Base-by-base conservation (phyloP, 306 rosid species). In the Prinsepia uniflora region DNA sequence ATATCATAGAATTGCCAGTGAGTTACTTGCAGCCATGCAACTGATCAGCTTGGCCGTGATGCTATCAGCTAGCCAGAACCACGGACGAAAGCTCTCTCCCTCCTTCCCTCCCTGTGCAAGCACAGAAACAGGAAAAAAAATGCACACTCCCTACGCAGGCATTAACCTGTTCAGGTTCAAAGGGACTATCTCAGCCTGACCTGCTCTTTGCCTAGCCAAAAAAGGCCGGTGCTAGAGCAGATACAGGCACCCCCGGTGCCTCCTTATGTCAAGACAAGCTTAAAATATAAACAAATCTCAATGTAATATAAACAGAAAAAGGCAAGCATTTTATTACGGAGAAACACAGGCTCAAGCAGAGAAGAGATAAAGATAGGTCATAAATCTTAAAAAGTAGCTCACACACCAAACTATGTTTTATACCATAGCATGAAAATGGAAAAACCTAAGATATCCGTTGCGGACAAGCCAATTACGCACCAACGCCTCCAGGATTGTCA, bases 121-220 rank as follows among this genome's bases (percentile, higher is more conserved):
- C 84, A 84, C 81, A 69, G 70, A 39, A 80, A 76, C 73, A 65
- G 72, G 55, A 78, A 79, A 30, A 73, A 75, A 70, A 84, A 78
- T 86, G 99, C 99, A 91, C 99, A 63, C 99, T 94, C 97, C 99
- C 97, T 94, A 85, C 97, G 97, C 99, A 94, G 97, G 99, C 82
- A 87, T 94, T 84, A 94, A 84, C 96, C 99, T 91, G 97, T 82
- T 95, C 97, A 95, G 97, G 97, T 95, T 89, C 96, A 58, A 95
- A 95, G 99, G 99, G 97, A 86, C 97, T 89, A 12, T 95, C 99
- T 95, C 97, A 91, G 99, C 96, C 96, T 76, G 80, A 85, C 67
- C 92, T 78, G 96, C 94, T 59, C 73, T 8, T 55, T 10, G 66
- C 54, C 86, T 15, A 57, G 75, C 82, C 80, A 68, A 57, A 20